These are phyloP conservation scores for Acer negundo DNA, from an alignment of 345 rosid species.

Conservation along the genomic window DNA sequence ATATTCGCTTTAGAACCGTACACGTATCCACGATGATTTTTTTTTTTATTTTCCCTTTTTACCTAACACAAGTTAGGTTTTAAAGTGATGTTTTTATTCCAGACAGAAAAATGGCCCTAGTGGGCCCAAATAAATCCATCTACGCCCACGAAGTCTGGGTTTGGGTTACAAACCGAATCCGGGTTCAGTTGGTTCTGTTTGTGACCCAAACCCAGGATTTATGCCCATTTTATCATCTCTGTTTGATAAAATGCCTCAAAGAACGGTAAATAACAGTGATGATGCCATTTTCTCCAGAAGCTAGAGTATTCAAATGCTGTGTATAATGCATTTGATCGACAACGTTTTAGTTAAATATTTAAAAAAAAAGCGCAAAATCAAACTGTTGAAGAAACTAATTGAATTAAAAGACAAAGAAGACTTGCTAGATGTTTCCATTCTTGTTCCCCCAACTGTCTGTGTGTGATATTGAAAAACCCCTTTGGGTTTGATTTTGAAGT, in stretches of 20 bases:
- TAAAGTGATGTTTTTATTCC: background rate
- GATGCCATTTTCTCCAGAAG: too few species aligned
- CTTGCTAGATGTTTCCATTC: background rate
- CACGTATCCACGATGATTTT: background rate
- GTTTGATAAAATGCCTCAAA: background rate
- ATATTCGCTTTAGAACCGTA: constrained; percentile 16
- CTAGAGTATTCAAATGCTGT: too few species aligned
- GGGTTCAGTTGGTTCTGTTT: too few species aligned
- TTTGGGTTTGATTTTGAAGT: background rate
- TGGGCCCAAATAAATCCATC: background rate
- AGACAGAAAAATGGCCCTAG: background rate
- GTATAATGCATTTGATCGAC: too few species aligned
- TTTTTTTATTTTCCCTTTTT: background rate
- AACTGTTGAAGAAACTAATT: too few species aligned
- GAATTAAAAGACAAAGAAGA: too few species aligned
- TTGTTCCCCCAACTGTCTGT: background rate
- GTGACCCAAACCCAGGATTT: too few species aligned
- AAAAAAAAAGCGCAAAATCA: too few species aligned
- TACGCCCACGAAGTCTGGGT: background rate
- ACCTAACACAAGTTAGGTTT: background rate
- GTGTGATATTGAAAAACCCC: too few species aligned
- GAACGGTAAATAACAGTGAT: too few species aligned
- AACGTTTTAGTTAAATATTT: too few species aligned
- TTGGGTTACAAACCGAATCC: too few species aligned
- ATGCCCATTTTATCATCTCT: background rate